Base-by-base conservation (phyloP, 345 rosid species). In the Excoecaria cochinchinensis region DNA sequence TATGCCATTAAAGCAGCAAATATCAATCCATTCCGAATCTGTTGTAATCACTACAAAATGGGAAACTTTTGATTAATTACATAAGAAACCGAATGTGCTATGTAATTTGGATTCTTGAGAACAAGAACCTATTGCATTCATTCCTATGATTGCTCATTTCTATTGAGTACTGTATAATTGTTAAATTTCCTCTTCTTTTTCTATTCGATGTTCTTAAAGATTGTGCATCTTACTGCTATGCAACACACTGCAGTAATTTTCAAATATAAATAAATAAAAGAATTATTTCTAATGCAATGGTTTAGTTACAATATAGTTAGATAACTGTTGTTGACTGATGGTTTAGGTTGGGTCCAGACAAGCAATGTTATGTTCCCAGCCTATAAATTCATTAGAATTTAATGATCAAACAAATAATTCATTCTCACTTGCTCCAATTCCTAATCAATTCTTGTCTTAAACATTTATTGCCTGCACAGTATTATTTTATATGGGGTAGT, bases 51-150 rank as follows among this genome's bases (percentile, higher is more conserved):
- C 80, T 5, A 76, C 77, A 60, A 39, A 77, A 44, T 80, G 83
- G 83, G 83, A 72, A 73, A 80, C 80, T 15, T 80, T 80, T 53
- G 83, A 80, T 73, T 76, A 68, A 69, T 9, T 36, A 8, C 31
- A 31, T 31, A 31, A 31, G 31, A 31, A 31, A 31, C 31, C 2
- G 2, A 31, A 31, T 31, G 31, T 31, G 31, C 31, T 31, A 0
- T 31, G 31, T 31, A 31, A 31, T 31, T 31, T 31, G 31, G 31
- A 31, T 31, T 31, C 31, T n/a, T n/a, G n/a, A n/a, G n/a, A n/a
- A n/a, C n/a, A n/a, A n/a, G n/a, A n/a, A n/a, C n/a, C n/a, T n/a
- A n/a, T n/a, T n/a, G n/a, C n/a, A n/a, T n/a, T n/a, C n/a, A n/a
- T n/a, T n/a, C n/a, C n/a, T n/a, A n/a, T n/a, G n/a, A n/a, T n/a